These are phyloP conservation scores for Erysimum pusillum DNA, from an alignment of 441 rosid species.

Conservation along the genomic window DNA sequence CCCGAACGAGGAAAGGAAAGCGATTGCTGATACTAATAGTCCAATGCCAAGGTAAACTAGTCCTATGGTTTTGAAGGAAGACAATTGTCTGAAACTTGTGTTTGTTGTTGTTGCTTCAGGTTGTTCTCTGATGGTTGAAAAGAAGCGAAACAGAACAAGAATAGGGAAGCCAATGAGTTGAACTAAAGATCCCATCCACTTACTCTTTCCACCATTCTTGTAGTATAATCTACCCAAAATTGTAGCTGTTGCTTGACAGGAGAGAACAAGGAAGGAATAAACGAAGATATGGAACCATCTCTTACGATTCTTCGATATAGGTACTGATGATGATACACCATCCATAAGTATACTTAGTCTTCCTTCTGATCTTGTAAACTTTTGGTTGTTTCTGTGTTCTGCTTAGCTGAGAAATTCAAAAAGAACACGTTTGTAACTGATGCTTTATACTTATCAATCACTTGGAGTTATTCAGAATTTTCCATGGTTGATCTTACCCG, in stretches of 20 bases:
- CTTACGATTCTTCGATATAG: slow-evolving; percentile 18
- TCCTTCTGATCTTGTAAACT: not conserved
- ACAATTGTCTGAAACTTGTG: not conserved
- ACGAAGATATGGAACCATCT: slow-evolving; percentile 36
- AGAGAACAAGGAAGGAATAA: slow-evolving; percentile 27
- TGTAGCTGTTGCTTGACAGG: slow-evolving; percentile 41
- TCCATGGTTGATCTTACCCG: not conserved
- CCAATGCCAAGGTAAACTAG: slow-evolving; percentile 44
- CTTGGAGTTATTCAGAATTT: not conserved
- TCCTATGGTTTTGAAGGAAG: not conserved
- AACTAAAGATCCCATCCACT: slow-evolving; percentile 52
- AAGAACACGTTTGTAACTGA: not conserved
- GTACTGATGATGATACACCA: slow-evolving; percentile 9
- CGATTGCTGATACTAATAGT: slow-evolving; percentile 34
- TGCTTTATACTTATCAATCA: not conserved
- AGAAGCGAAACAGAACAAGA: slow-evolving; percentile 35
- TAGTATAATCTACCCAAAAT: slow-evolving; percentile 43
- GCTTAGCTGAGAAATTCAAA: slow-evolving; percentile 3
- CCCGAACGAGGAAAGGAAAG: slow-evolving; percentile 49
- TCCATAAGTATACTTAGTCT: too few species aligned
- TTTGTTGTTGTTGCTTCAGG: not conserved
- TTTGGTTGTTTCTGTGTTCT: not conserved
- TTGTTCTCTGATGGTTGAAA: slow-evolving; percentile 25
- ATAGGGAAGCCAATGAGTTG: slow-evolving; percentile 54
- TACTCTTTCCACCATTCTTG: slow-evolving; percentile 54